phyloP scores from a whole-genome alignment of 495 filamentous ascomycete genomes.

The Terfezia boudieri region DNA sequence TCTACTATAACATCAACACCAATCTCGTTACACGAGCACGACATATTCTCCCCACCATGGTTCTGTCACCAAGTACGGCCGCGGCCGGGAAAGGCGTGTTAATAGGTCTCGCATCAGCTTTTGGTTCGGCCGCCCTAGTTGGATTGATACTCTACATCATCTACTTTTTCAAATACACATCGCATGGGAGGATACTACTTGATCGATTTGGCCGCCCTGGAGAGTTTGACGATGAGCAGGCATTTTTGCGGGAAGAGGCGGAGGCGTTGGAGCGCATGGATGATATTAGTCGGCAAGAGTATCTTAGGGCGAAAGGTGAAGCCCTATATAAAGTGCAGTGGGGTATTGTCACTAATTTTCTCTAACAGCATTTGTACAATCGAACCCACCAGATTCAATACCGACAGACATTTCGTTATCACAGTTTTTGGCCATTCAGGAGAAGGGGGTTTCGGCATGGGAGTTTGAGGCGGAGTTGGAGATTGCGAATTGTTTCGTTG shows the following conservation, averaged over 20 bases:
- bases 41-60: neutral
- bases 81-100: constrained; percentile 43
- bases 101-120: constrained; percentile 89
- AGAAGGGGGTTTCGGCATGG: constrained; percentile 97
- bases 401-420: constrained; percentile 95
- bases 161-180: constrained; percentile 87
- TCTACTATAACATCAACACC: too few species aligned
- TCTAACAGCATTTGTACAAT: constrained; percentile 63
- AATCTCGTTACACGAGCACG: too few species aligned
- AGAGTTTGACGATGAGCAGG: constrained; percentile 94
- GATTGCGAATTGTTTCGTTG: constrained; percentile 97
- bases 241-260: constrained; percentile 74
- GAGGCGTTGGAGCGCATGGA: constrained; percentile 92
- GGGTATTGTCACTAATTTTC: constrained; percentile 7
- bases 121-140: constrained; percentile 73
- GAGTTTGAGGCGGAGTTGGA: constrained; percentile 96
- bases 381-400: constrained; percentile 82
- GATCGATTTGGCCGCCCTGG: constrained; percentile 85
- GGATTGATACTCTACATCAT: constrained; percentile 59
- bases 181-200: constrained; percentile 69
- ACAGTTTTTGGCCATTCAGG: constrained; percentile 93
- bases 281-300: constrained; percentile 72
- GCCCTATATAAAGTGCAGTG: neutral
- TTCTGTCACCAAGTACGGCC: neutral
- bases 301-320: constrained; percentile 84